Conservation (phyloP, 768 basidiomycete genomes). For the Tricholoma flavovirens region DNA sequence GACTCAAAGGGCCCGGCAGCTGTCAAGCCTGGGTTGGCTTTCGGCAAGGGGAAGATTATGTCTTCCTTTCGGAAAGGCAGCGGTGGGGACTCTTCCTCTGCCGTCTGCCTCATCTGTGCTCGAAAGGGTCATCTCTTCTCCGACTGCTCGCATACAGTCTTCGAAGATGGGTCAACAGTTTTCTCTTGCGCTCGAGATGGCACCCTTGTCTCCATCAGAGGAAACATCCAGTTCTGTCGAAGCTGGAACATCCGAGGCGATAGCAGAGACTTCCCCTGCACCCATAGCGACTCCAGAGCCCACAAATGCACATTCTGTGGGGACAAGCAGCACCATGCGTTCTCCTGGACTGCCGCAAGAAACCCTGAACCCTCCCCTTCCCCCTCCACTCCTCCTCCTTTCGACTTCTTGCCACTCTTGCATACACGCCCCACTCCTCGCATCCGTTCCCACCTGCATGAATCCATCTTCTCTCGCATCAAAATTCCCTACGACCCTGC, state of each 20-base stretch:
- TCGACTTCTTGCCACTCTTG: not conserved
- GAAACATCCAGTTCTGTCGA: conserved; percentile 15
- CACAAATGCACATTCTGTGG: conserved; percentile 30
- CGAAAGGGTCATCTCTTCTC: conserved; percentile 13
- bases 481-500: conserved; percentile 25
- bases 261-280: not conserved
- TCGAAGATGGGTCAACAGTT: conserved; percentile 4
- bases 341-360: conserved; percentile 21
- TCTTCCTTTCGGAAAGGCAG: conserved; percentile 9
- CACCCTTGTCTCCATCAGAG: conserved; percentile 7
- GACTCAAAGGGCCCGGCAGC: not conserved
- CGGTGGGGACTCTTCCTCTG: conserved; percentile 3
- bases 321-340: conserved; percentile 17
- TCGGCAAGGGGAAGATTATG: not conserved
- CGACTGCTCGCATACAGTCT: conserved; percentile 4
- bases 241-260: conserved; percentile 15
- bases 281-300: conserved; percentile 8
- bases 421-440: conserved; percentile 10
- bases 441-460: not conserved
- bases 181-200: conserved; percentile 7
- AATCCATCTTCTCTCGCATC: conserved; percentile 19
- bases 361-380: conserved; percentile 11
- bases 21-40: not conserved
- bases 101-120: conserved; percentile 19
- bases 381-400: not conserved